Conservation (phyloP, 2,329 filamentous ascomycete genomes). For the Esteya vermicola region DNA sequence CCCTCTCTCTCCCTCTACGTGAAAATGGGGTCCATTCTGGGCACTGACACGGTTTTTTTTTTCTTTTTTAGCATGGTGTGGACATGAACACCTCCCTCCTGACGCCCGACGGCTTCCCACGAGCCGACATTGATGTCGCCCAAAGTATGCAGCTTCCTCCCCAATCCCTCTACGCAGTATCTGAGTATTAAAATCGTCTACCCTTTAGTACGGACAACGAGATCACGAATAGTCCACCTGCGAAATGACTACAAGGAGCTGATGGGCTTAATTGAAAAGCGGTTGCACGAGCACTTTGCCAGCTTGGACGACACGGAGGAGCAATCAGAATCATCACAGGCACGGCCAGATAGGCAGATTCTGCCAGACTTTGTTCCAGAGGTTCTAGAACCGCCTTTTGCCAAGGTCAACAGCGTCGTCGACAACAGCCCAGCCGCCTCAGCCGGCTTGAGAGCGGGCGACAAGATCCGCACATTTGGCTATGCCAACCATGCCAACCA, state of each 20-base stretch:
- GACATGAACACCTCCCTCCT: constrained; percentile 82
- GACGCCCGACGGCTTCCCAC: constrained; percentile 81
- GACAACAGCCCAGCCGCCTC: constrained; percentile 64
- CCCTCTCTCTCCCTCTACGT: too few species aligned
- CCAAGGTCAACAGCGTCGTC: constrained; percentile 76
- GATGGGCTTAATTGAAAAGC: constrained; percentile 71
- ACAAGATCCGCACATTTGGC: constrained; percentile 75
- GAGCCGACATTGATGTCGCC: constrained; percentile 86
- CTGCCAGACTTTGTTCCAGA: constrained; percentile 20
- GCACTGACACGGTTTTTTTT: not conserved
- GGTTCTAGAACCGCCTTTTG: constrained; percentile 47
- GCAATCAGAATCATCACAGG: constrained; percentile 13
- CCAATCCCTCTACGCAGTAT: not conserved
- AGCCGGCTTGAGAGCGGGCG: constrained; percentile 68
- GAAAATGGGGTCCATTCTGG: not conserved
- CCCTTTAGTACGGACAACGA: constrained; percentile 84
- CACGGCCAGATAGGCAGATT: constrained; percentile 6
- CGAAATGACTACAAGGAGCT: constrained; percentile 88
- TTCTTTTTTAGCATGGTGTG: constrained; percentile 60
- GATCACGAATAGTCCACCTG: constrained; percentile 75
- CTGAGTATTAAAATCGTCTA: not conserved
- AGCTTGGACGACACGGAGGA: constrained; percentile 40
- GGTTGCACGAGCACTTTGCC: constrained; percentile 86
- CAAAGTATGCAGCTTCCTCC: constrained; percentile 51
- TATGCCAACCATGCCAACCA: constrained; percentile 73